Evolutionary conservation across 495 filamentous ascomycete species (phyloP), one percentile per base, ranked within the genome.

Genomic region (Clavariopsis aquatica): DNA sequence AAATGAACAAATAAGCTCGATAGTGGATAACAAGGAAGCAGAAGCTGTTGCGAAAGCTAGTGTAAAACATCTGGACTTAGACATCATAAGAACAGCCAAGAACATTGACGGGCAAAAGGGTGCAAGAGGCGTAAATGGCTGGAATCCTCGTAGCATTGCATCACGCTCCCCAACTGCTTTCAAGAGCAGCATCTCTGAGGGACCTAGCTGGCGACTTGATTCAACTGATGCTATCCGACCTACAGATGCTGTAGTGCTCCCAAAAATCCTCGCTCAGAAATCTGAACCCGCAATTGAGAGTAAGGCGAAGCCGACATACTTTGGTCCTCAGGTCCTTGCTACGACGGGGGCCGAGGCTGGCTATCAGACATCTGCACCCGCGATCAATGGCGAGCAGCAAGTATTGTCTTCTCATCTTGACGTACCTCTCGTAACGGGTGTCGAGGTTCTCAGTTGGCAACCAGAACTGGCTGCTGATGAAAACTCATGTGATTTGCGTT

Each of bases 121-220:
- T 23, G 38, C 20, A 52, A 10, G 9, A 8, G 59, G 27, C 4
- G 59, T 2, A 20, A 49, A 45, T n/a, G 10, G 1, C 19, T 29
- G 17, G 13, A 9, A 13, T 43, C 3, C 20, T 26, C 17, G 5
- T 26, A 17, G 28, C 7, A 43, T 24, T 1, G 49, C 49, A 10
- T 15, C 23, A 34, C 54, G 46, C 22, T 52, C 54, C 15, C 19
- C 46, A 8, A 59, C 54, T 17, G 51, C 54, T 19, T 31, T 46
- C 55, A 52, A 53, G 47, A 29, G 52, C 2, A 27, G 20, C n/a
- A 52, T 43, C 12, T 28, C 38, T 36, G 60, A 31, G 22, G 17
- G 20, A 20, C 2, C 9, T 8, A 24, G 38, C 15, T 23, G n/a
- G n/a, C 19, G 24, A 24, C 22, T 17, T 17, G 38, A 12, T 6